Conservation (phyloP, 441 rosid genomes). For the Gossypium gossypioides region DNA sequence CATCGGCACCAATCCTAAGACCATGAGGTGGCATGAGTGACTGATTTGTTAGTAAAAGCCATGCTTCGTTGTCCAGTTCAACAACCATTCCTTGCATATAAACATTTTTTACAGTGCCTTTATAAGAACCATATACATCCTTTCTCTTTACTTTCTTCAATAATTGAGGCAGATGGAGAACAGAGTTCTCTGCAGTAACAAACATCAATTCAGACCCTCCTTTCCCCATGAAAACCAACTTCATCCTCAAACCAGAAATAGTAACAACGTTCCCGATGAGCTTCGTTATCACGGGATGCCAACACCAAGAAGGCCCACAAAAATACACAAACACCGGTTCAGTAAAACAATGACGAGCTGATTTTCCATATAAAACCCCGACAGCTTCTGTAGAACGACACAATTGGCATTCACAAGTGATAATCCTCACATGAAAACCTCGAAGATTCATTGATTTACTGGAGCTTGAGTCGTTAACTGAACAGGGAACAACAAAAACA, state of each 20-base stretch:
- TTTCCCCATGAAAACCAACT: slow-evolving; percentile 43
- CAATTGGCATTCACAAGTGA: slow-evolving; percentile 50
- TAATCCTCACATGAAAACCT: slow-evolving; percentile 49
- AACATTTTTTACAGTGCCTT: slow-evolving; percentile 58
- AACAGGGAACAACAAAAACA: slow-evolving; percentile 59
- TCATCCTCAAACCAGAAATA: slow-evolving; percentile 55
- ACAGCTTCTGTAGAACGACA: slow-evolving; percentile 26
- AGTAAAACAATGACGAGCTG: slow-evolving; percentile 30
- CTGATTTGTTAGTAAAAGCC: slow-evolving; percentile 72
- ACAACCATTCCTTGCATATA: slow-evolving; percentile 69
- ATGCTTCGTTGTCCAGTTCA: slow-evolving; percentile 75
- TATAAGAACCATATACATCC: slow-evolving; percentile 49
- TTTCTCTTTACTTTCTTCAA: slow-evolving; percentile 31
- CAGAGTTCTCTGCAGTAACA: slow-evolving; percentile 43
- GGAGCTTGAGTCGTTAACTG: slow-evolving; percentile 15
- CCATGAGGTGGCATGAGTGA: slow-evolving; percentile 47
- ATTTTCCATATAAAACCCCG: background rate
- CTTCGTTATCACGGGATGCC: slow-evolving; percentile 70
- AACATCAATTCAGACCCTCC: slow-evolving; percentile 44
- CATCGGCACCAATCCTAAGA: slow-evolving; percentile 67
- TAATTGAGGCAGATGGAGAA: slow-evolving; percentile 34
- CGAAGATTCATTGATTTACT: slow-evolving; percentile 29
- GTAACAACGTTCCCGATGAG: slow-evolving; percentile 42
- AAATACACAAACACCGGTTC: slow-evolving; percentile 48
- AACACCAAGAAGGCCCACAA: slow-evolving; percentile 44